phyloP scores from a whole-genome alignment of 2,329 filamentous ascomycete genomes.

The Diaporthe humulicola region DNA sequence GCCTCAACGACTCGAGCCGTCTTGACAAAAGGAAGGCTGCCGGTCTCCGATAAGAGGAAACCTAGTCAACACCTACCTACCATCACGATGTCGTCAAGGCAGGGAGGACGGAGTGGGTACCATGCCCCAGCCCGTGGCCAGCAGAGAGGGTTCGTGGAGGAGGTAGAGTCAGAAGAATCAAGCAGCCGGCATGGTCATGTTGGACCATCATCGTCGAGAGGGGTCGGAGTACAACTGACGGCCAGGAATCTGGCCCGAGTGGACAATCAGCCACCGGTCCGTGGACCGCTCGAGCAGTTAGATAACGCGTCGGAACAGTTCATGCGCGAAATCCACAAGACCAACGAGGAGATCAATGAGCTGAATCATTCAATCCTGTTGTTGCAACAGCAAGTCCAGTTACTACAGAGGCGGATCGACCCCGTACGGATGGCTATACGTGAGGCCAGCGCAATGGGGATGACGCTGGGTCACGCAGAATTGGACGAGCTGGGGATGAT shows the following conservation, averaged over 20 bases:
- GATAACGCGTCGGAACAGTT: neutral
- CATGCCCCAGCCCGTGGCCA: no score
- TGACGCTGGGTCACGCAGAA: no score
- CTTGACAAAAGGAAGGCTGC: neutral
- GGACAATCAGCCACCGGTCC: neutral
- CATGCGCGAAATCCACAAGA: neutral
- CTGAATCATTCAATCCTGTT: neutral
- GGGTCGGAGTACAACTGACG: neutral
- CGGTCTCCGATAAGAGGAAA: neutral
- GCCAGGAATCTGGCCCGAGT: neutral
- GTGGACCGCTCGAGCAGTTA: neutral
- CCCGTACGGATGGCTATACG: no score
- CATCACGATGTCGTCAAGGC: neutral
- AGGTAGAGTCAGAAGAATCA: no score
- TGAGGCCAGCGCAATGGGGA: no score
- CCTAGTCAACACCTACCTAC: neutral
- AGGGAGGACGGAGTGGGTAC: neutral
- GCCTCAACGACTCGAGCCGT: neutral
- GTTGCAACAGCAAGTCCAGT: neutral
- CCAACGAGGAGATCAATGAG: neutral
- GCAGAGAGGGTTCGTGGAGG: no score
- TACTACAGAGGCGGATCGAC: fast-evolving
- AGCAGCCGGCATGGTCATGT: neutral
- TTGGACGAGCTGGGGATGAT: neutral
- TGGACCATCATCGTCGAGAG: neutral